These are phyloP conservation scores for Aspergillus sp. DNA, from an alignment of 2,329 filamentous ascomycete genomes.

Conservation along the genomic window DNA sequence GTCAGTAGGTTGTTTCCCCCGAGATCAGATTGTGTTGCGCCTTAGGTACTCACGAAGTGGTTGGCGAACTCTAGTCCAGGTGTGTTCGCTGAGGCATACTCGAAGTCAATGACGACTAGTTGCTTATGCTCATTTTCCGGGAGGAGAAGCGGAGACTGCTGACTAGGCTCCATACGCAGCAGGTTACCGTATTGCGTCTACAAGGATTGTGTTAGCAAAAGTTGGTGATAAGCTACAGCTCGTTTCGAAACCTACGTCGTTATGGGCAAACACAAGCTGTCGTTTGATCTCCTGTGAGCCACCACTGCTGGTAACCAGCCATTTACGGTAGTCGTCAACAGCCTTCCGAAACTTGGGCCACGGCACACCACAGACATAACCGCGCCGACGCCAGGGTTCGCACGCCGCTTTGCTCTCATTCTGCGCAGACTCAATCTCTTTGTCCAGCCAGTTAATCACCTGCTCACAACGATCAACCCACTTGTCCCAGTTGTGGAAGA, in stretches of 20 bases:
- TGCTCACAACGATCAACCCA: constrained; percentile 69
- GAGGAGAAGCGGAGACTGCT: constrained; percentile 79
- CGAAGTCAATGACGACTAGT: constrained; percentile 95
- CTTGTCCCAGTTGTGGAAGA: constrained; percentile 93
- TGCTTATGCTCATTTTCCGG: constrained; percentile 95
- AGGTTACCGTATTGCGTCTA: constrained; percentile 99
- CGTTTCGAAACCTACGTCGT: constrained; percentile 67
- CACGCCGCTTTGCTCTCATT: constrained; percentile 42
- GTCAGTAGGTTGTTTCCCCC: constrained; percentile 17
- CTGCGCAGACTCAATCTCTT: constrained; percentile 56
- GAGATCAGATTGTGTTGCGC: neutral
- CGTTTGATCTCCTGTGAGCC: constrained; percentile 66
- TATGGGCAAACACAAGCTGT: constrained; percentile 90
- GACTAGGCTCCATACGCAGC: constrained; percentile 68
- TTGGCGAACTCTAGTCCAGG: constrained; percentile 92
- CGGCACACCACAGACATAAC: constrained; percentile 77
- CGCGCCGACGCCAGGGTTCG: constrained; percentile 66
- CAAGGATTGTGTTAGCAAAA: constrained; percentile 18
- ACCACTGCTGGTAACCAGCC: constrained; percentile 72
- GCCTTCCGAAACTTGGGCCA: constrained; percentile 76
- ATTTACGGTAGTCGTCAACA: constrained; percentile 74
- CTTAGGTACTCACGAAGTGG: constrained; percentile 68
- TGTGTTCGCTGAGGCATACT: constrained; percentile 88
- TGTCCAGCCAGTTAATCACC: constrained; percentile 54
- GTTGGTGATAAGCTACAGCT: neutral